Conservation (phyloP, 371 early-diverging fungal genomes). For the Funneliformis caledonium region DNA sequence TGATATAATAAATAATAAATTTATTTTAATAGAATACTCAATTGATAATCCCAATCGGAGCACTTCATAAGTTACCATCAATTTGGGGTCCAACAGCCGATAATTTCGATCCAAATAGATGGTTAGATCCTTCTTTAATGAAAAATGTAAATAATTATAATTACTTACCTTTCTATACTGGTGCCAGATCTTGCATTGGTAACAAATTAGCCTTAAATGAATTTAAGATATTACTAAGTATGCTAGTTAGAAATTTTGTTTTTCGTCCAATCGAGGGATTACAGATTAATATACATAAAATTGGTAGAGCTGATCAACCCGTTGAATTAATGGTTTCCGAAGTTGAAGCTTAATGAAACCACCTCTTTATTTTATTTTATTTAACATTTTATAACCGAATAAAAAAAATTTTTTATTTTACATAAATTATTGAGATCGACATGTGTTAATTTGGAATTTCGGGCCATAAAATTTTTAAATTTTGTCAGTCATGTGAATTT, state of each 20-base stretch:
- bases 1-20: too few relatives aligned
- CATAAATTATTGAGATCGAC: too few relatives aligned
- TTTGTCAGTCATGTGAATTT: too few relatives aligned
- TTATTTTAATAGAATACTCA: neutral
- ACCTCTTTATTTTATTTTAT: too few relatives aligned
- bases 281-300: conserved; percentile 42
- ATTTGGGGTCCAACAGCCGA: conserved; percentile 11
- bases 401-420: too few relatives aligned
- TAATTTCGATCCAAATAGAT: conserved; percentile 4
- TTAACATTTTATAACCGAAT: too few relatives aligned
- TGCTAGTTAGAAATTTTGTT: conserved; percentile 46
- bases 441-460: too few relatives aligned
- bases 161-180: conserved; percentile 66
- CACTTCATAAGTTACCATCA: neutral
- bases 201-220: conserved; percentile 53
- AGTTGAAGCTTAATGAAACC: neutral
- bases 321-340: conserved; percentile 45
- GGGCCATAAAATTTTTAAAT: too few relatives aligned
- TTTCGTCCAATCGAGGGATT: conserved; percentile 45
- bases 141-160: conserved; percentile 42
- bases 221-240: conserved; percentile 49
- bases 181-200: conserved; percentile 53
- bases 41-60: neutral
- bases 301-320: conserved; percentile 48
- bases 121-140: neutral